A percentile compares a stretch with the other conserved stretches of the same genome.
phyloP scores from a whole-genome alignment of 148 eudicot genomes.

The Vaccinium macrocarpon region DNA sequence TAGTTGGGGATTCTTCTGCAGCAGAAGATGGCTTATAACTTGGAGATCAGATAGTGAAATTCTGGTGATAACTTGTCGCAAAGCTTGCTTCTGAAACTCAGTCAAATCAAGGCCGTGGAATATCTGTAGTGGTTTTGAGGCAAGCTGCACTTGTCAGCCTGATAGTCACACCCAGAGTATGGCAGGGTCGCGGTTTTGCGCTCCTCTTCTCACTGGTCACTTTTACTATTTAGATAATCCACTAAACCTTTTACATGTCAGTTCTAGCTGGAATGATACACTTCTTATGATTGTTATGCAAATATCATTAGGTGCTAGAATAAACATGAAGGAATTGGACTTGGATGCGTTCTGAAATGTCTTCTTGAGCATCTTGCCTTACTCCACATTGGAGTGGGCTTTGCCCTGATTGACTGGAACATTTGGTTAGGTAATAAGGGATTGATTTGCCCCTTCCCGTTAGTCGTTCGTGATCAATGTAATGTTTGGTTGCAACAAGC shows the following conservation, averaged over 20 bases:
- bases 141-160: constrained; percentile 61
- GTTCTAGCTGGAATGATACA: background rate
- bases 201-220: background rate
- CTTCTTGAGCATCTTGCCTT: background rate
- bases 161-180: constrained; percentile 74
- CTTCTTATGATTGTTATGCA: background rate
- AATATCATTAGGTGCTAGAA: background rate
- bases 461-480: background rate
- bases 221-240: background rate
- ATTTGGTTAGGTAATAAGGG: background rate
- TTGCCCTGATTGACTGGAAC: background rate
- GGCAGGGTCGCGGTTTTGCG: constrained; percentile 76
- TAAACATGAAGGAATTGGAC: background rate
- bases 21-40: constrained; percentile 97
- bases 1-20: constrained; percentile 82
- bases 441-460: background rate
- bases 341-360: background rate
- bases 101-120: constrained; percentile 46
- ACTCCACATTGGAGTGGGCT: background rate
- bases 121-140: constrained; percentile 62
- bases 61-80: constrained; percentile 65
- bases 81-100: constrained; percentile 85
- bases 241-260: background rate
- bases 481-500: background rate
- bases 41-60: constrained; percentile 88